Base-by-base conservation (phyloP, 2,329 filamentous ascomycete genomes). In the Cordyceps cicadae region DNA sequence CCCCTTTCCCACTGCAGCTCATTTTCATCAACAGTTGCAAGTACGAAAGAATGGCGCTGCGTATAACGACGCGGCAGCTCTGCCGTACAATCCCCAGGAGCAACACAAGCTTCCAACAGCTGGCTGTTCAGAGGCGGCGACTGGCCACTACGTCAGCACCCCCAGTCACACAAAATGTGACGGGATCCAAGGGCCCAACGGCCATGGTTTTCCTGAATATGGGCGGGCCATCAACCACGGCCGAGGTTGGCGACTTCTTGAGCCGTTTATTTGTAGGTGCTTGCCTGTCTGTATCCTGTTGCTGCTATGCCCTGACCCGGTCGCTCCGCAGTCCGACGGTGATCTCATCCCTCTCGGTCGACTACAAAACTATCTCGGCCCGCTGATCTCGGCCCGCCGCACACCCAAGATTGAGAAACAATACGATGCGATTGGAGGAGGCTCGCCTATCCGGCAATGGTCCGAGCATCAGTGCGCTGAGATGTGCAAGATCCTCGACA, bases 201-300 rank as follows among this genome's bases (percentile, higher is more conserved):
- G 94, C 94, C 49, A 97, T 99, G 86, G 94, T 99, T 15, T 97
- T 99, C 70, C 85, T 99, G 77, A 99, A 99, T 76, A 99, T 99
- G 94, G 94, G 94, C 63, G 94, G 94, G 0, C 94, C 94, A 3
- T 89, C 90, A 1, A 96, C 89, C 4, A 89, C 88, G 5, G 84
- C 87, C 66, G 92, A 99, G 77, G 94, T 99, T 41, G 87, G 88
- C 67, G 86, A 88, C 74, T 99, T 97, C 71, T 77, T 99, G 53
- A 94, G 88, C 72, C 86, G 92, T 67, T 79, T 99, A 66, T 99
- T 99, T 76, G 93, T 96, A 83, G 62, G 88, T 75, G 49, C 48
- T 46, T 14, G 49, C 48, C 46, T 14, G 57, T 45, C 59, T n/a
- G 61, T 54, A 48, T 39, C 46, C 54, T 55, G 11, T 52, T 54